These are phyloP conservation scores for Agaricus subrufescens DNA, from an alignment of 768 basidiomycete genomes.

Conservation along the genomic window DNA sequence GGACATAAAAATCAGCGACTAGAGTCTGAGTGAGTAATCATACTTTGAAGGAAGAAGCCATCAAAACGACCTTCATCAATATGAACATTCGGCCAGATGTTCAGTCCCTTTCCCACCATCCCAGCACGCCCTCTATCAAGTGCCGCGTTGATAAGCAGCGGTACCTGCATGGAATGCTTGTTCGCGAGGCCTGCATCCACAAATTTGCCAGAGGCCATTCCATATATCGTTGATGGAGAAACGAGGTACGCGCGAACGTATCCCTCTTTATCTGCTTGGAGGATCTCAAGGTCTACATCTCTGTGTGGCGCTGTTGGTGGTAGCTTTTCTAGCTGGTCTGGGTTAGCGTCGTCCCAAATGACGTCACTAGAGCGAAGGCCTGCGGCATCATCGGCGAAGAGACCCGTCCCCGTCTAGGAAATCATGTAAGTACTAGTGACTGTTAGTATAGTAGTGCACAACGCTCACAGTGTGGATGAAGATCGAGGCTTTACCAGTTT, in stretches of 20 bases:
- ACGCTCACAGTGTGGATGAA: constrained; percentile 40
- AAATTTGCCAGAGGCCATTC: constrained; percentile 39
- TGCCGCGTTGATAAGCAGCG: constrained; percentile 33
- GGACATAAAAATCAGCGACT: constrained; percentile 41
- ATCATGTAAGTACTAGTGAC: background rate
- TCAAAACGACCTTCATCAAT: constrained; percentile 40
- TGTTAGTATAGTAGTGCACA: background rate
- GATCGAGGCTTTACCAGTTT: constrained; percentile 26
- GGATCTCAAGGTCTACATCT: constrained; percentile 41
- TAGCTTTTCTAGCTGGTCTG: constrained; percentile 37
- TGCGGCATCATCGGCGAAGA: constrained; percentile 36
- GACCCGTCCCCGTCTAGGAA: constrained; percentile 30
- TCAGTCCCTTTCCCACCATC: constrained; percentile 47
- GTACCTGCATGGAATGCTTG: constrained; percentile 46
- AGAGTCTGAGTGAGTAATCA: background rate
- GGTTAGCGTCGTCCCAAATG: constrained; percentile 46
- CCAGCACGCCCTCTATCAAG: constrained; percentile 42
- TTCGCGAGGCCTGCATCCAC: constrained; percentile 47
- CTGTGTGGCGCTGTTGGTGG: constrained; percentile 43
- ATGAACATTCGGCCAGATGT: constrained; percentile 52
- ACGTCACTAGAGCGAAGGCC: constrained; percentile 33
- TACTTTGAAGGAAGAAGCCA: background rate
- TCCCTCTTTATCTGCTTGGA: constrained; percentile 45
- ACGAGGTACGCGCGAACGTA: constrained; percentile 51
- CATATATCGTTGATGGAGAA: constrained; percentile 51